A percentile compares a stretch with the other conserved stretches of the same genome.
Evolutionary conservation across 192 early-diverging fungal genomes (phyloP).

Genomic region (Coemansia javaensis): DNA sequence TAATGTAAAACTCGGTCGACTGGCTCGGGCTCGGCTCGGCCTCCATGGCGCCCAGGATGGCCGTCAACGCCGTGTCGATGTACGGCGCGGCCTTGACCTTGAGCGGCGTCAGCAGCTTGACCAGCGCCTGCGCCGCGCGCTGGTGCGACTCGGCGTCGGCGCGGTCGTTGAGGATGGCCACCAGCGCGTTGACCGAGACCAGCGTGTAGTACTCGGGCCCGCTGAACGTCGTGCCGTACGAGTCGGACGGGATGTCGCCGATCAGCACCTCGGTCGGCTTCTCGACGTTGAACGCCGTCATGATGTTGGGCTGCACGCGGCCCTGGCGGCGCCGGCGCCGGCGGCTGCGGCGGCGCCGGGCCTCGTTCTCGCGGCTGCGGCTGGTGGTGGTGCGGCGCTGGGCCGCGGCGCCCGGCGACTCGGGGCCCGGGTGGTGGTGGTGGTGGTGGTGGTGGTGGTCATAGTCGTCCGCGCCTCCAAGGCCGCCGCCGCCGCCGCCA

Average conservation of each 20-base stretch:
- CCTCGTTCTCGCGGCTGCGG: no score
- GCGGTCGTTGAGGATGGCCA: conserved; percentile 83
- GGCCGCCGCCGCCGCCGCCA: not conserved
- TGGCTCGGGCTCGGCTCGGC: conserved; percentile 69
- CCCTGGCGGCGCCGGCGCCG: conserved; percentile 4
- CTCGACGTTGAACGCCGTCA: conserved; percentile 23
- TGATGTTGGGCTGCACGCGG: conserved; percentile 16
- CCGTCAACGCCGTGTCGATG: conserved; percentile 66
- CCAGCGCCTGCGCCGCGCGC: conserved; percentile 85
- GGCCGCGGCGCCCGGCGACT: no score
- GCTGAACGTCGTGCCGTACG: conserved; percentile 23
- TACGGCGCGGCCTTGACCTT: conserved; percentile 8
- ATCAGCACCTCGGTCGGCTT: conserved; percentile 18
- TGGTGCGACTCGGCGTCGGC: conserved; percentile 77
- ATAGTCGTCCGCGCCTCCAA: not conserved
- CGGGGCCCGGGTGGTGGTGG: no score
- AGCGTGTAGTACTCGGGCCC: conserved; percentile 85
- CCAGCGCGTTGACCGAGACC: conserved; percentile 82
- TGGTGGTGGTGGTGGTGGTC: not conserved
- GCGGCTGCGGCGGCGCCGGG: not conserved
- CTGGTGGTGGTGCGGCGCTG: no score
- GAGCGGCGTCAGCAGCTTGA: conserved; percentile 87
- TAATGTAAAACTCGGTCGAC: conserved; percentile 74
- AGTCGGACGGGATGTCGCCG: conserved; percentile 21
- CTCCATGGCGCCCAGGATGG: conserved; percentile 81